Conservation (phyloP, 2,329 filamentous ascomycete species). For the Botrytis fragariae region DNA sequence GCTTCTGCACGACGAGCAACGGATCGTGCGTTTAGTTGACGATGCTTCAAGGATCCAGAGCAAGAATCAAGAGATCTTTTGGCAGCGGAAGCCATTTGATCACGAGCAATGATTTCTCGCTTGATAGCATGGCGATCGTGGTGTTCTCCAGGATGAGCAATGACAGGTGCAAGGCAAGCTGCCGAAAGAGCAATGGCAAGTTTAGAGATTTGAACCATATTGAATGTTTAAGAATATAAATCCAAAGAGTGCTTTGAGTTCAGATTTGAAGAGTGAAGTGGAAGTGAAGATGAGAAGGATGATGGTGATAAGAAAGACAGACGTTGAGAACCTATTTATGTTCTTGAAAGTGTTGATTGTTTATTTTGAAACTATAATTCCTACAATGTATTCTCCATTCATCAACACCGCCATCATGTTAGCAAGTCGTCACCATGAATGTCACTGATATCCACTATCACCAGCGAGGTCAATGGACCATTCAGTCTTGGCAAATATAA, state of each 20-base stretch:
- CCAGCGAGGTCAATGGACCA: neutral
- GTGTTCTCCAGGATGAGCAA: slow-evolving; percentile 19
- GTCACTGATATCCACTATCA: neutral
- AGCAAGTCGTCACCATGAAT: neutral
- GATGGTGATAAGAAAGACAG: neutral
- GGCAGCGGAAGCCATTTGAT: slow-evolving; percentile 14
- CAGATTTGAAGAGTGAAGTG: neutral
- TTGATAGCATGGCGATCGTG: slow-evolving; percentile 18
- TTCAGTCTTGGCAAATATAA: neutral
- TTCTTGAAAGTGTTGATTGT: neutral
- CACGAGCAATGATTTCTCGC: slow-evolving; percentile 17
- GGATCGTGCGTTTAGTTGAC: slow-evolving; percentile 38
- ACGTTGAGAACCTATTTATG: slow-evolving; percentile 8
- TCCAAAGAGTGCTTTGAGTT: neutral
- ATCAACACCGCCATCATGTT: neutral
- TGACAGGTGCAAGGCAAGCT: neutral
- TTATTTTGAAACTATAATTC: neutral
- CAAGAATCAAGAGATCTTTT: slow-evolving; percentile 37
- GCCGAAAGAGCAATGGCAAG: neutral
- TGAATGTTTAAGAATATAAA: neutral
- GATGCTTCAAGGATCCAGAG: slow-evolving; percentile 38
- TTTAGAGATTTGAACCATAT: slow-evolving; percentile 17
- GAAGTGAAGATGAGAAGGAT: neutral
- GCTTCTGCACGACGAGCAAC: slow-evolving; percentile 38
- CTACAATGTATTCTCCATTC: neutral